Evolutionary conservation across 805 yeast species (phyloP), one percentile per base, ranked within the genome.

Genomic region (Cephaloascus fragrans): DNA sequence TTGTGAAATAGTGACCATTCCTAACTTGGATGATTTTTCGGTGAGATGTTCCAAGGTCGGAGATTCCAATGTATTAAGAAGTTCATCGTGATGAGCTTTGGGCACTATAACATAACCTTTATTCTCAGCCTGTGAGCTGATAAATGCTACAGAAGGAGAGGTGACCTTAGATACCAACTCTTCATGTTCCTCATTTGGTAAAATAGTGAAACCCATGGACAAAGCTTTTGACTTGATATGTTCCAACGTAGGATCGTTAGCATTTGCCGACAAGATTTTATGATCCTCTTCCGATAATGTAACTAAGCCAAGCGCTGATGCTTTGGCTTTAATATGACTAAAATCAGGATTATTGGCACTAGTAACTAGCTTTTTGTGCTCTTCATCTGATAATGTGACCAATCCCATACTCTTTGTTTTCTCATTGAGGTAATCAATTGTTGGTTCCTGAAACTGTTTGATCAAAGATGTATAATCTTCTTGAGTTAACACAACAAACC

Each of bases 371-470:
- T 32, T 34, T 15, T 43, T 37, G 37, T 37, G 41, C 20, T 49
- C 52, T 2, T 40, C 39, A n/a, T 36, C 35, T 19, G 44, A 35
- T 10, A 54, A 12, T 14, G 48, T 23, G 5, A 39, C 32, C 18
- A 28, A 42, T 4, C 50, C 51, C 4, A 37, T 33, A 9, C 26
- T 23, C 6, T 45, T 39, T 4, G 62, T 55, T 32, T 48, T 53
- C 17, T 47, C 52, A n/a, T 44, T 47, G 18, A 62, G 41, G 39
- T 53, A 52, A 3, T 53, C 55, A 14, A 34, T 38, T 2, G 48
- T 35, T 32, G 59, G 62, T 12, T 38, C 12, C 35, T 47, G 39
- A 4, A 60, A 60, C 15, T 43, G 38, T 5, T 31, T 40, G 36
- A 39, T 43, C 43, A 14, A 26, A 14, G 9, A 17, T 29, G 33